A percentile compares a stretch with the other conserved stretches of the same genome.
Evolutionary conservation across 192 early-diverging fungal species (phyloP).

Genomic region (Anaeromyces robustus): DNA sequence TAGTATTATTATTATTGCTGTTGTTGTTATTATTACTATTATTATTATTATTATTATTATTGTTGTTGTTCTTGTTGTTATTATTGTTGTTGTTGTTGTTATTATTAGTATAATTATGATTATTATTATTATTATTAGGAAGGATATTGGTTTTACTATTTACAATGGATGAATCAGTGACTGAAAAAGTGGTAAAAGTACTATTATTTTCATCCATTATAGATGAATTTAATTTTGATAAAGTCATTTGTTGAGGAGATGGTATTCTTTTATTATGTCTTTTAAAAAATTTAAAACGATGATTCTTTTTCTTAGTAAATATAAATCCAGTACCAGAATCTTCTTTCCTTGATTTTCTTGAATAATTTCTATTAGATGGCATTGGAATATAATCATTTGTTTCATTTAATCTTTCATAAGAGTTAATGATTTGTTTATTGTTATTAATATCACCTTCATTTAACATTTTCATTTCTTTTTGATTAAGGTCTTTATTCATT

Average conservation of each 20-base stretch:
- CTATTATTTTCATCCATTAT: not conserved
- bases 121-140: no score
- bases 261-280: not conserved
- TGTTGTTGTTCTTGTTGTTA: no score
- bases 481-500: not conserved
- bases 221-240: not conserved
- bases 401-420: not conserved
- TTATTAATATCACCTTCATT: not conserved
- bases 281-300: not conserved
- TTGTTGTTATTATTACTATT: not conserved
- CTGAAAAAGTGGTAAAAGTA: not conserved
- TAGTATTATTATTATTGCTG: not conserved
- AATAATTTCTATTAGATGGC: not conserved
- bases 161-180: not conserved
- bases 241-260: not conserved
- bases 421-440: not conserved
- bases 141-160: no score
- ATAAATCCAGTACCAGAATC: not conserved
- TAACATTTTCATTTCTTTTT: not conserved
- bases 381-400: not conserved
- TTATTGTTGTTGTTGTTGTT: no score
- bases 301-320: not conserved
- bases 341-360: not conserved
- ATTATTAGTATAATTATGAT: no score
- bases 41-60: no score